These are phyloP conservation scores for Hericium coralloides DNA, from an alignment of 768 basidiomycete species.

Conservation along the genomic window DNA sequence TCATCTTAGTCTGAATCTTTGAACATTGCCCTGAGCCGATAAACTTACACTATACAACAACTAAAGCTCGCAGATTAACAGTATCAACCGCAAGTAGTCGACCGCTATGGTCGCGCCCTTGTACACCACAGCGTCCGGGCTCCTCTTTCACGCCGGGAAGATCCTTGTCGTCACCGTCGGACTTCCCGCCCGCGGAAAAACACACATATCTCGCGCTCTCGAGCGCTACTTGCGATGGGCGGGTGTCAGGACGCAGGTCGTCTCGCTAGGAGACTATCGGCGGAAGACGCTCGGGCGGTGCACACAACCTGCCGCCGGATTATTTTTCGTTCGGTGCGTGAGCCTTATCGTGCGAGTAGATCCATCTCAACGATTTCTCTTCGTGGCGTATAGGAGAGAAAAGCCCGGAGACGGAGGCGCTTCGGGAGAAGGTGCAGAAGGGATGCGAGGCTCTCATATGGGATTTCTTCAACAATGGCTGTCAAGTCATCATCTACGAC, in stretches of 20 bases:
- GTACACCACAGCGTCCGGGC: conserved; percentile 84
- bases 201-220: conserved; percentile 89
- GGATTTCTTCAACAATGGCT: conserved; percentile 79
- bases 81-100: background rate
- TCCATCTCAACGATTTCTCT: background rate
- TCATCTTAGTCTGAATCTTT: too few relatives aligned
- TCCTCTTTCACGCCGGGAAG: conserved; percentile 89
- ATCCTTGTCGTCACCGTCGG: conserved; percentile 91
- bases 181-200: conserved; percentile 91
- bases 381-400: conserved; percentile 47
- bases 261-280: conserved; percentile 92
- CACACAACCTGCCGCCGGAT: conserved; percentile 81
- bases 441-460: conserved; percentile 87
- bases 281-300: conserved; percentile 85
- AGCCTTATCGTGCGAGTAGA: background rate
- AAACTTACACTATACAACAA: background rate
- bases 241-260: conserved; percentile 92
- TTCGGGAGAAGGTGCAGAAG: conserved; percentile 64
- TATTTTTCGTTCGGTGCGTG: conserved; percentile 78
- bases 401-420: conserved; percentile 66
- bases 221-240: conserved; percentile 99
- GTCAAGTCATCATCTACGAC: conserved; percentile 97
- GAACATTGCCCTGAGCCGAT: background rate
- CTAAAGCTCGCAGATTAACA: background rate
- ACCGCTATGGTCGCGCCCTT: conserved; percentile 81